Evolutionary conservation across 192 early-diverging fungal species (phyloP).

Genomic region (Helicostylum pulchrum): DNA sequence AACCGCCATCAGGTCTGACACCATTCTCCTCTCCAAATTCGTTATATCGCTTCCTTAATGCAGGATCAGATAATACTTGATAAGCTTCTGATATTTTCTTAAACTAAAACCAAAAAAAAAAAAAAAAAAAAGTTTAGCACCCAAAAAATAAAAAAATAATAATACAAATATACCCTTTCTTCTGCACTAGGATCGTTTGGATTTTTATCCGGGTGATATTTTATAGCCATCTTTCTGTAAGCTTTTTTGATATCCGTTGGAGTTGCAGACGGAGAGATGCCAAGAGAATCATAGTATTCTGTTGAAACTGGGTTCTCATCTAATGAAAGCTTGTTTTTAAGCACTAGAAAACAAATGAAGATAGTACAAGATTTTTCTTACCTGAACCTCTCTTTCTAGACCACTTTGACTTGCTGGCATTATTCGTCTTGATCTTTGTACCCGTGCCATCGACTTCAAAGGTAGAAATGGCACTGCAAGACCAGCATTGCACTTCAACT

Average conservation of each 20-base stretch:
- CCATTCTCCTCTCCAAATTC: slow-evolving; percentile 71
- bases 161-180: slow-evolving; percentile 17
- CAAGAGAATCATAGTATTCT: slow-evolving; percentile 89
- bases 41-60: slow-evolving; percentile 85
- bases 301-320: slow-evolving; percentile 79
- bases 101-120: slow-evolving; percentile 48
- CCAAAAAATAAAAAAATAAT: background rate
- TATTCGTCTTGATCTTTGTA: slow-evolving; percentile 27
- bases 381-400: slow-evolving; percentile 34
- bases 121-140: background rate
- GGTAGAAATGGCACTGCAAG: slow-evolving; percentile 43
- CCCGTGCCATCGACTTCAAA: slow-evolving; percentile 41
- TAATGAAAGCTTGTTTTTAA: background rate
- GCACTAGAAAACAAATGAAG: slow-evolving; percentile 42
- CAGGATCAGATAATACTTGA: slow-evolving; percentile 91
- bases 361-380: slow-evolving; percentile 1
- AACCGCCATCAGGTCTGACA: slow-evolving; percentile 59
- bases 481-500: slow-evolving; percentile 52
- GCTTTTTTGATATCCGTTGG: slow-evolving; percentile 89
- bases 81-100: slow-evolving; percentile 97
- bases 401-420: slow-evolving; percentile 10
- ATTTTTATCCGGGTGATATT: slow-evolving; percentile 91
- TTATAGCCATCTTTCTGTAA: slow-evolving; percentile 80
- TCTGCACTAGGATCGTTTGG: slow-evolving; percentile 27
- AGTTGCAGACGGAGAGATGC: slow-evolving; percentile 70